These are phyloP conservation scores for Tricholoma flavovirens DNA, from an alignment of 768 basidiomycete genomes.

Conservation along the genomic window DNA sequence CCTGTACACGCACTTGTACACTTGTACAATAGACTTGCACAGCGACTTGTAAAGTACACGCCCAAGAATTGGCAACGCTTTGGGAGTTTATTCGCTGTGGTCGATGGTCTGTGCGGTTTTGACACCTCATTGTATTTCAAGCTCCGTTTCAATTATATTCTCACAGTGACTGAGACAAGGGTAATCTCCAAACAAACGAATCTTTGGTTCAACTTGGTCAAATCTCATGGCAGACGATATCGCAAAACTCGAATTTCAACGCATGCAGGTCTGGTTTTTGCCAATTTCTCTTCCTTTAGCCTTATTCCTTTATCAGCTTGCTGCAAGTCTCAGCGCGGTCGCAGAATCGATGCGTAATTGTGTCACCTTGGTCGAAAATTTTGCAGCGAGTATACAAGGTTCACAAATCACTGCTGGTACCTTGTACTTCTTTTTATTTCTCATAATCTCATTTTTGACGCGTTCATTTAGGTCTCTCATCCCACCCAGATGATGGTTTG, in stretches of 20 bases:
- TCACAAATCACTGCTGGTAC: slow-evolving; percentile 9
- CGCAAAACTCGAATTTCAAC: slow-evolving; percentile 24
- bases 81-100: slow-evolving; percentile 16
- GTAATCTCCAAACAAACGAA: not conserved
- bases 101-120: slow-evolving; percentile 23
- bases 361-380: slow-evolving; percentile 54
- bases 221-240: slow-evolving; percentile 21
- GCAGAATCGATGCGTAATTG: slow-evolving; percentile 61
- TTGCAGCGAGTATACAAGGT: slow-evolving; percentile 44
- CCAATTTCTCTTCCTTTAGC: slow-evolving; percentile 9
- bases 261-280: slow-evolving; percentile 27
- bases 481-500: slow-evolving; percentile 7
- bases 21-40: slow-evolving; percentile 13
- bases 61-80: slow-evolving; percentile 18
- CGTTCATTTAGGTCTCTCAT: slow-evolving; percentile 13
- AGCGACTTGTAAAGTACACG: slow-evolving; percentile 19
- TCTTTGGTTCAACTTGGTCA: slow-evolving; percentile 1
- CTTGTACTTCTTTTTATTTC: slow-evolving; percentile 6
- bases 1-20: not conserved
- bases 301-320: slow-evolving; percentile 38
- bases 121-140: slow-evolving; percentile 12
- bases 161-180: slow-evolving; percentile 28
- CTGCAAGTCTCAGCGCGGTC: slow-evolving; percentile 45
- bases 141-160: slow-evolving; percentile 14
- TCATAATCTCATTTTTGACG: slow-evolving; percentile 8